These are phyloP conservation scores for Nannizzia gypsea DNA, from an alignment of 2,329 filamentous ascomycete species.

Conservation along the genomic window DNA sequence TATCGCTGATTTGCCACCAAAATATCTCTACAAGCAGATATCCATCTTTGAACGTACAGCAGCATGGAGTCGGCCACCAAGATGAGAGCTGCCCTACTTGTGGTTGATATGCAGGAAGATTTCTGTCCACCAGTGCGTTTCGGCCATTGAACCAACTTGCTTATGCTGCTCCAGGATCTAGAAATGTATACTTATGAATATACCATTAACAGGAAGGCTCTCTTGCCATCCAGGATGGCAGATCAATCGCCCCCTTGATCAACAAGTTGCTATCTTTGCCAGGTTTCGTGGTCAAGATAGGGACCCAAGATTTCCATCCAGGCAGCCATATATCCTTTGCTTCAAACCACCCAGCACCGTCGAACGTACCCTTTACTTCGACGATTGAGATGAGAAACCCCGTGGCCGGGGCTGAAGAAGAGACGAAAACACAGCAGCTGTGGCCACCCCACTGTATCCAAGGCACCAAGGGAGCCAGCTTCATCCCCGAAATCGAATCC, in stretches of 20 bases:
- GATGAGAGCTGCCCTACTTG: conserved; percentile 49
- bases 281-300: conserved; percentile 58
- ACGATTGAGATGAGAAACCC: conserved; percentile 44
- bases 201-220: conserved; percentile 54
- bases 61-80: conserved; percentile 6
- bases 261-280: conserved; percentile 62
- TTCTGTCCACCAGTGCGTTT: conserved; percentile 74
- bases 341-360: conserved; percentile 53
- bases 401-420: conserved; percentile 40
- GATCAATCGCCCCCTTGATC: conserved; percentile 56
- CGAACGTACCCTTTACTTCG: conserved; percentile 57
- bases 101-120: conserved; percentile 88
- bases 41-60: no score
- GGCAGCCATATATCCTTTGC: conserved; percentile 77
- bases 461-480: conserved; percentile 55
- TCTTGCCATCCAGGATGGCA: conserved; percentile 67
- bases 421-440: conserved; percentile 55
- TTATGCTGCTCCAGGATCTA: neutral
- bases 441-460: conserved; percentile 91
- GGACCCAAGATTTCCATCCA: conserved; percentile 91
- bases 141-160: neutral
- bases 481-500: conserved; percentile 59
- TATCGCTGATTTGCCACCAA: neutral
- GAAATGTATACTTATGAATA: neutral
- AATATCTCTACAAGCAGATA: neutral